Evolutionary conservation across 345 rosid species (phyloP).

Genomic region (Erucastrum elatum): DNA sequence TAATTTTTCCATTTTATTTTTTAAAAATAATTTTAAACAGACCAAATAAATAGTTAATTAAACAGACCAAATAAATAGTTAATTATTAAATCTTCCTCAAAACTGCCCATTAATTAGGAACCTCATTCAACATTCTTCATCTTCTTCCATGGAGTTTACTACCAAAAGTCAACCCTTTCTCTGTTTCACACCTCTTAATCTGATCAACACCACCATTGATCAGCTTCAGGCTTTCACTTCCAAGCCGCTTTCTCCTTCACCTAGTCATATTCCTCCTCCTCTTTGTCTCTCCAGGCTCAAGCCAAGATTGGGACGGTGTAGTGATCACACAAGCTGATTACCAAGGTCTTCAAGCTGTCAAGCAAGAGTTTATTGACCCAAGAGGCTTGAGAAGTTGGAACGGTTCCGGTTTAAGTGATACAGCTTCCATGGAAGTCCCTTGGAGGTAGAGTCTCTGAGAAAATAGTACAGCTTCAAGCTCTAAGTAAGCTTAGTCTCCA

Average conservation of each 20-base stretch:
- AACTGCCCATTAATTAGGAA: neutral
- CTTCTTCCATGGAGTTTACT: conserved; percentile 26
- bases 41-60: too few species aligned
- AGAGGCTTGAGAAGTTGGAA: conserved; percentile 87
- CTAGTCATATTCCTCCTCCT: conserved; percentile 3
- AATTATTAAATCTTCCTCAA: conserved; percentile 38
- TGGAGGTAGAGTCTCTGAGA: conserved; percentile 75
- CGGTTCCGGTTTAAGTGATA: conserved; percentile 58
- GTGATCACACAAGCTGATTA: conserved; percentile 71
- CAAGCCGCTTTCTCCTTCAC: conserved; percentile 19
- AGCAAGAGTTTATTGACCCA: conserved; percentile 64
- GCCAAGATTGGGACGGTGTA: conserved; percentile 69
- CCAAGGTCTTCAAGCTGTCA: conserved; percentile 71
- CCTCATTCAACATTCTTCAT: neutral
- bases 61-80: too few species aligned
- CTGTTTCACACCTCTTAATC: too few species aligned
- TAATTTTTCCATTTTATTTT: too few species aligned
- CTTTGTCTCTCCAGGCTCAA: conserved; percentile 33
- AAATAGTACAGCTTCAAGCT: conserved; percentile 78
- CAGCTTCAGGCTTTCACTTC: conserved; percentile 2
- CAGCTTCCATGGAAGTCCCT: conserved; percentile 92
- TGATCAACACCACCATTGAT: conserved; percentile 4
- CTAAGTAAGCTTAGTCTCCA: conserved; percentile 77
- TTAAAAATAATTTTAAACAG: too few species aligned
- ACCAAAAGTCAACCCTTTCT: neutral